Evolutionary conservation across 805 yeast species (phyloP).

Genomic region (Scheffersomyces spartinae): DNA sequence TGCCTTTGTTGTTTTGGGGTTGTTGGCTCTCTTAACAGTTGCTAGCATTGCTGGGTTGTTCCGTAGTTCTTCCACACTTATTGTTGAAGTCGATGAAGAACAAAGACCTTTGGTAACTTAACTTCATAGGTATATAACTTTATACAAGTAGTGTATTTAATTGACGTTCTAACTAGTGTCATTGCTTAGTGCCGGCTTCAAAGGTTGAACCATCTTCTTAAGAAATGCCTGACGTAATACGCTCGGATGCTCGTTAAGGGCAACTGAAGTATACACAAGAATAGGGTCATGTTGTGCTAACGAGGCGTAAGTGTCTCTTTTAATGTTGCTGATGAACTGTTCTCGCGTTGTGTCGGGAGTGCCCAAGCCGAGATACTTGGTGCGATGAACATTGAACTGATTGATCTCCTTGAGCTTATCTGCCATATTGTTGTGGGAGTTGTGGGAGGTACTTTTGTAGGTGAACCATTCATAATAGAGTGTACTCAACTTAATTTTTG

Average conservation of each 20-base stretch:
- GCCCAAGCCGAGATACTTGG: slow-evolving; percentile 68
- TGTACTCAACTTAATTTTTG: too few species aligned
- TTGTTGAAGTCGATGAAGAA: slow-evolving; percentile 15
- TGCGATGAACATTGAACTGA: slow-evolving; percentile 21
- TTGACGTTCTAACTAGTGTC: slow-evolving; percentile 1
- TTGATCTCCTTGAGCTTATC: slow-evolving; percentile 28
- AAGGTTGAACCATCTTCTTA: slow-evolving; percentile 21
- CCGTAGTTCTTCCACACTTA: too few species aligned
- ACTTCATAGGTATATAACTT: neutral
- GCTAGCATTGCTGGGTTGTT: slow-evolving; percentile 30
- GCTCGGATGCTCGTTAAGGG: slow-evolving; percentile 30
- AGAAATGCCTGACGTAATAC: slow-evolving; percentile 19
- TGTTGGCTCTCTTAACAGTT: slow-evolving; percentile 39
- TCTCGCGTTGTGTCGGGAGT: slow-evolving; percentile 53
- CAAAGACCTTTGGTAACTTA: neutral
- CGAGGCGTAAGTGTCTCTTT: slow-evolving; percentile 55
- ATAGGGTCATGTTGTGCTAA: slow-evolving; percentile 48
- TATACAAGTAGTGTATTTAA: slow-evolving; percentile 1
- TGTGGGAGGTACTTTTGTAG: too few species aligned
- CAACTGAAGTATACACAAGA: slow-evolving; percentile 42
- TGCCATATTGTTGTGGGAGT: slow-evolving; percentile 28
- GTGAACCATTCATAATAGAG: too few species aligned
- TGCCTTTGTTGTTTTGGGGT: slow-evolving; percentile 56
- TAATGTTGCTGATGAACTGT: slow-evolving; percentile 60
- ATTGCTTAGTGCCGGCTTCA: too few species aligned